Percentiles rank a stretch among this genome's conserved stretches.
Evolutionary conservation across 129 eudicot genomes (phyloP).

Genomic region (Centella asiatica): DNA sequence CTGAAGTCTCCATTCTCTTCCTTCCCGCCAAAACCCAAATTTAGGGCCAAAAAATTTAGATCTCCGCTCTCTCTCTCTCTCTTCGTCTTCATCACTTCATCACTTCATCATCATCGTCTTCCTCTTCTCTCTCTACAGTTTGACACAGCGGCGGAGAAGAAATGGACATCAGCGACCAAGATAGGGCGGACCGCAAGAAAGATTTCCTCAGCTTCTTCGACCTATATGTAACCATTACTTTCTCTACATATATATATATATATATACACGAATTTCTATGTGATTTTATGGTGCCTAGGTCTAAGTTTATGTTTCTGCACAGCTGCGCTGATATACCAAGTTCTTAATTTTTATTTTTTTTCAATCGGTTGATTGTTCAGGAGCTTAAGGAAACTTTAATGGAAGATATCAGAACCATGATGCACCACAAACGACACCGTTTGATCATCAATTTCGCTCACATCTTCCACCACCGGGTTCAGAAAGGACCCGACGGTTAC

Average conservation of each 20-base stretch:
- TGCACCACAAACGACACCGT: constrained; percentile 57
- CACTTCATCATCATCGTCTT: too few relatives aligned
- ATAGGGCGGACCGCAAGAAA: constrained; percentile 61
- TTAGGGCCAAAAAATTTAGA: background rate
- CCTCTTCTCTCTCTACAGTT: constrained; percentile 1
- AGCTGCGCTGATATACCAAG: too few relatives aligned
- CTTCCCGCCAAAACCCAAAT: constrained; percentile 17
- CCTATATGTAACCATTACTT: constrained; percentile 40
- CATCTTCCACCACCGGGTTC: constrained; percentile 36
- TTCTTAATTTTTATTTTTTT: background rate
- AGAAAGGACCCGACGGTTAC: constrained; percentile 36
- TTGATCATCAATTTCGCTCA: constrained; percentile 68
- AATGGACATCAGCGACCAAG: constrained; percentile 90
- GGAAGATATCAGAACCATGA: constrained; percentile 61
- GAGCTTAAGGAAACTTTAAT: constrained; percentile 31
- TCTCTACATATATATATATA: background rate
- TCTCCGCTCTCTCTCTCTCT: background rate
- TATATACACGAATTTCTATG: background rate
- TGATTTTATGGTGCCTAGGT: background rate
- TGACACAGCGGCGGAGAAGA: background rate
- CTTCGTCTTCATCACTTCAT: background rate
- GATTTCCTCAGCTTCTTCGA: constrained; percentile 66
- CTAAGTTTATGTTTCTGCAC: background rate
- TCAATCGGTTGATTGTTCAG: background rate
- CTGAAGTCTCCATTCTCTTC: background rate